Percentiles rank a stretch among this genome's conserved stretches.
Evolutionary conservation across 2,329 filamentous ascomycete species (phyloP).

Genomic region (Fusarium sulawesiense): DNA sequence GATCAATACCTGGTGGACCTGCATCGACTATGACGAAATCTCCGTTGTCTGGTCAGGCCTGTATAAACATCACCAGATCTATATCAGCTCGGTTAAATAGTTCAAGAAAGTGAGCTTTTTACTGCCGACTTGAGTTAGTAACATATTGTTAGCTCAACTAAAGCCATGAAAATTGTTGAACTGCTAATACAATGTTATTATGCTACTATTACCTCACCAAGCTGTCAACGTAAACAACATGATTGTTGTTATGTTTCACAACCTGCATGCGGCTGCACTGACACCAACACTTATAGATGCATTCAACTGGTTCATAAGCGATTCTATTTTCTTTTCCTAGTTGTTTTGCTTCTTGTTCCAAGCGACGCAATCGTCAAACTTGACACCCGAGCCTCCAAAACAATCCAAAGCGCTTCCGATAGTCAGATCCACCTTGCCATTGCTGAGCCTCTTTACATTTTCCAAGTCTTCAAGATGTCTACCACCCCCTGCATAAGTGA

Average conservation of each 20-base stretch:
- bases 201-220: slow-evolving; percentile 1
- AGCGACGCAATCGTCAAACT: slow-evolving; percentile 85
- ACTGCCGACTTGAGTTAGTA: background rate
- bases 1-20: slow-evolving; percentile 20
- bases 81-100: slow-evolving; percentile 9
- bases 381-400: slow-evolving; percentile 89
- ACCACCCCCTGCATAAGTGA: slow-evolving; percentile 97
- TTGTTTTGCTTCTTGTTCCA: slow-evolving; percentile 76
- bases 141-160: background rate
- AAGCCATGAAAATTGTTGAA: background rate
- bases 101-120: background rate
- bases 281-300: background rate
- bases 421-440: slow-evolving; percentile 87
- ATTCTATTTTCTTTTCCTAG: slow-evolving; percentile 18
- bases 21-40: slow-evolving; percentile 28
- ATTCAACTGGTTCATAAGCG: slow-evolving; percentile 1
- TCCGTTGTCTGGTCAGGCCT: slow-evolving; percentile 13
- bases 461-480: slow-evolving; percentile 84
- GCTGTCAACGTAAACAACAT: background rate
- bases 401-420: slow-evolving; percentile 97
- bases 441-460: slow-evolving; percentile 80
- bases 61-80: background rate
- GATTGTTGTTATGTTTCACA: background rate
- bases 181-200: background rate
- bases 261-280: background rate